Base-by-base conservation (phyloP, 140 eudicot genomes). In the Flaveria floridana region DNA sequence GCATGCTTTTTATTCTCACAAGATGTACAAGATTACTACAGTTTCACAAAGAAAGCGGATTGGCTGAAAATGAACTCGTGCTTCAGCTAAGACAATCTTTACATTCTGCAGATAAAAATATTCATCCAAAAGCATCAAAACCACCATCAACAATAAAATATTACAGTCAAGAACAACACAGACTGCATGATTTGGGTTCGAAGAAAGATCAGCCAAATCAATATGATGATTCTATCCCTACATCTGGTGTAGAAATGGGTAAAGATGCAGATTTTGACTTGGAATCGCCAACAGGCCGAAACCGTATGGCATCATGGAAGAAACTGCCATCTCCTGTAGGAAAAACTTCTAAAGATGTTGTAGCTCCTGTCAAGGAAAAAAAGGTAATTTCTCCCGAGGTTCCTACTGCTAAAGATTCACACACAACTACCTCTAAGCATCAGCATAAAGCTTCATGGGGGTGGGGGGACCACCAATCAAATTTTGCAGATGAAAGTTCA, bases 1-100 rank as follows among this genome's bases (percentile, higher is more conserved):
- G 99, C 66, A 95, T 95, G 97, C 99, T 95, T 78, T 95, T 95
- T 79, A 95, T 95, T 67, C 99, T 95, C 74, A 95, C 99, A 3
- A 82, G 99, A 80, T 95, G 99, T 79, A 95, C 99, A 11, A 83
- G 99, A 71, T 80, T 95, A 86, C 28, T 95, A 69, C 99, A 95
- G 76, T 95, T 95, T 80, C 99, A 95, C 79, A 95, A 95, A 84
- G 99, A 95, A 84, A 91, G 91, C 78, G 91, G 97, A 16, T 84
- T 91, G 75, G 92, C 96, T 46, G 99, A 95, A 83, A 95, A 95
- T 74, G 99, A 86, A 72, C 85, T 81, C 48, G 85, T 84, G 61
- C 83, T 91, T 71, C 87, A 81, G 74, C 91, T 91, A 67, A 91
- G 95, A 34, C 88, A 90, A 70, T 87, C 99, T 20, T 88, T 94